Conservation (phyloP, 129 eudicot species). For the Glebionis coronaria region DNA sequence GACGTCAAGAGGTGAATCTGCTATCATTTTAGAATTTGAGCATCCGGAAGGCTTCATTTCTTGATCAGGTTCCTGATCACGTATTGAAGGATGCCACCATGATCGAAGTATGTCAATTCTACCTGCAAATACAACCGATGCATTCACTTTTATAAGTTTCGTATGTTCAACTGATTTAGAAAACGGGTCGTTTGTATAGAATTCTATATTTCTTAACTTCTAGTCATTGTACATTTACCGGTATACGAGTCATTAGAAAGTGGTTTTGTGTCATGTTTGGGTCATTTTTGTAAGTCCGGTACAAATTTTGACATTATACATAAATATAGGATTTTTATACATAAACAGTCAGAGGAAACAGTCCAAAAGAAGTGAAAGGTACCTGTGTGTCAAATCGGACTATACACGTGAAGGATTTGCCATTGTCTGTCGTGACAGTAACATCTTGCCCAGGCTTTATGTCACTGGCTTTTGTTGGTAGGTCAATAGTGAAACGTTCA, state of each 20-base stretch:
- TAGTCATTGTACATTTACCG: too few species aligned
- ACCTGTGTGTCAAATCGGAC: conserved; percentile 97
- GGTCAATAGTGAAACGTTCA: conserved; percentile 84
- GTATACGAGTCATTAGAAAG: too few species aligned
- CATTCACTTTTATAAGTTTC: not conserved
- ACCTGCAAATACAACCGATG: conserved; percentile 47
- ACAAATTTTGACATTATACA: too few species aligned
- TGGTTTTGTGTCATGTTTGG: too few species aligned
- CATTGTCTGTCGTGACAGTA: conserved; percentile 74
- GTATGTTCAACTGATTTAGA: not conserved
- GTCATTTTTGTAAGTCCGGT: too few species aligned
- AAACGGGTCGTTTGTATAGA: too few species aligned
- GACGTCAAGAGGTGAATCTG: not conserved
- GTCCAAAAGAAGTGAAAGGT: not conserved
- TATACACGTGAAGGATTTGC: conserved; percentile 82
- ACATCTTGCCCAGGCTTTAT: conserved; percentile 96
- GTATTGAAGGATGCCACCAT: conserved; percentile 94
- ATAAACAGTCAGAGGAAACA: not conserved
- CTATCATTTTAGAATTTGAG: not conserved
- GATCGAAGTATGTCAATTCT: conserved; percentile 89
- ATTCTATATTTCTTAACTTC: too few species aligned
- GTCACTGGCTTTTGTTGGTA: conserved; percentile 66
- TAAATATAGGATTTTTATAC: too few species aligned
- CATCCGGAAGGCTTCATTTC: conserved; percentile 34
- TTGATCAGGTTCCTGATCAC: conserved; percentile 72